Evolutionary conservation across 1,139 yeast genomes (phyloP).

Genomic region (Yamadazyma sp.): DNA sequence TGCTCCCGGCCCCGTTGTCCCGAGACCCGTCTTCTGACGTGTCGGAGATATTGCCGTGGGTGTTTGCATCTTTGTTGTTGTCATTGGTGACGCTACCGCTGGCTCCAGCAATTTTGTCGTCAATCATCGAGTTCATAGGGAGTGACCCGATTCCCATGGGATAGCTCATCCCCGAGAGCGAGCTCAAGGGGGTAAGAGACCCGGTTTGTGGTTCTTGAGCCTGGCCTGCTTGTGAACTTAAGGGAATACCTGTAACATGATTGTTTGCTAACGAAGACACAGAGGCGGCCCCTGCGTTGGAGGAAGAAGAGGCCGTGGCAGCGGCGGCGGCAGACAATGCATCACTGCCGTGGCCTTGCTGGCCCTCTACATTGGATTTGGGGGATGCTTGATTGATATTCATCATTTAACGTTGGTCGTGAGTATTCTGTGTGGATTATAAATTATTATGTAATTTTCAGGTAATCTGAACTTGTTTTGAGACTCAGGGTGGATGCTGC

Average conservation of each 20-base stretch:
- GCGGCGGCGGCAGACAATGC: background rate
- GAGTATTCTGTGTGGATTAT: too few relatives aligned
- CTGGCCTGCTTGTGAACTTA: background rate
- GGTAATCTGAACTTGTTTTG: constrained; percentile 3
- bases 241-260: background rate
- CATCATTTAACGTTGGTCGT: too few relatives aligned
- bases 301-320: background rate
- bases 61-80: too few relatives aligned
- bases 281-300: too few relatives aligned
- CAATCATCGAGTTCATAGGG: constrained; percentile 1
- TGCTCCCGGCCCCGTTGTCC: constrained; percentile 1
- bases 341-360: background rate
- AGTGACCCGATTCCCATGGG: background rate
- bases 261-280: too few relatives aligned
- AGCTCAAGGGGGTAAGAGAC: background rate
- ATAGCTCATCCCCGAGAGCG: background rate
- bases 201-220: background rate
- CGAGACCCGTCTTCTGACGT: background rate
- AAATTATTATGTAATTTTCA: constrained; percentile 7
- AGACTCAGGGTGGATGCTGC: too few relatives aligned
- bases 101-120: background rate
- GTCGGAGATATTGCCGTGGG: too few relatives aligned
- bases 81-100: background rate
- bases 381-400: background rate
- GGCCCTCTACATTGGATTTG: background rate